Conservation (phyloP, 2,329 filamentous ascomycete genomes). For the Trichophyton benhamiae region DNA sequence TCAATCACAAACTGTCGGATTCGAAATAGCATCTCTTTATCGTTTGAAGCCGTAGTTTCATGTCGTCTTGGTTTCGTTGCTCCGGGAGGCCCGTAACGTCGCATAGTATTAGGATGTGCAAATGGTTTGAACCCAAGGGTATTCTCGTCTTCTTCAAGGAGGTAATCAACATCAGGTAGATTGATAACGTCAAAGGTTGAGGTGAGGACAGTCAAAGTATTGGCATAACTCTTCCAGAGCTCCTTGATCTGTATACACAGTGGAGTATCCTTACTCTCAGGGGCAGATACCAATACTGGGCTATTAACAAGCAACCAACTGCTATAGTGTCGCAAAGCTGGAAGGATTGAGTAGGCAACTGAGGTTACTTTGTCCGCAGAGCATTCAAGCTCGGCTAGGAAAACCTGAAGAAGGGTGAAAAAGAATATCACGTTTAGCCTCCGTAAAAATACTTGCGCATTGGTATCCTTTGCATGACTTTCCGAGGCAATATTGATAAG, state of each 20-base stretch:
- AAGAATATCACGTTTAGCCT: constrained; percentile 70
- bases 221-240: constrained; percentile 56
- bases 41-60: constrained; percentile 43
- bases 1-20: constrained; percentile 52
- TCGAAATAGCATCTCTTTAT: constrained; percentile 55
- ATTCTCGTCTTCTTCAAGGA: constrained; percentile 56
- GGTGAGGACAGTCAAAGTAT: constrained; percentile 46
- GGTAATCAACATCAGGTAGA: constrained; percentile 46
- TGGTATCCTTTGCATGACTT: constrained; percentile 47
- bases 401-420: constrained; percentile 54
- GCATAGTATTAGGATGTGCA: constrained; percentile 36
- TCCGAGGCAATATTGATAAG: constrained; percentile 80
- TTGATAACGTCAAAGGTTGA: constrained; percentile 47
- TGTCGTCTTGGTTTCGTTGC: constrained; percentile 43
- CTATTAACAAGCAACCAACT: constrained; percentile 52
- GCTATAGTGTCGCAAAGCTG: constrained; percentile 54
- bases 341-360: constrained; percentile 49
- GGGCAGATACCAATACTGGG: constrained; percentile 35
- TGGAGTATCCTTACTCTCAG: constrained; percentile 41
- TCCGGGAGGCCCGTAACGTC: constrained; percentile 38
- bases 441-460: constrained; percentile 48
- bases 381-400: constrained; percentile 56
- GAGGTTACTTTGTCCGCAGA: constrained; percentile 44
- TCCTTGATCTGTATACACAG: constrained; percentile 47
- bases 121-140: constrained; percentile 55